Percentiles rank a stretch among this genome's conserved stretches.
Conservation (phyloP, 2,329 filamentous ascomycete genomes). For the Cladophialophora carrionii region DNA sequence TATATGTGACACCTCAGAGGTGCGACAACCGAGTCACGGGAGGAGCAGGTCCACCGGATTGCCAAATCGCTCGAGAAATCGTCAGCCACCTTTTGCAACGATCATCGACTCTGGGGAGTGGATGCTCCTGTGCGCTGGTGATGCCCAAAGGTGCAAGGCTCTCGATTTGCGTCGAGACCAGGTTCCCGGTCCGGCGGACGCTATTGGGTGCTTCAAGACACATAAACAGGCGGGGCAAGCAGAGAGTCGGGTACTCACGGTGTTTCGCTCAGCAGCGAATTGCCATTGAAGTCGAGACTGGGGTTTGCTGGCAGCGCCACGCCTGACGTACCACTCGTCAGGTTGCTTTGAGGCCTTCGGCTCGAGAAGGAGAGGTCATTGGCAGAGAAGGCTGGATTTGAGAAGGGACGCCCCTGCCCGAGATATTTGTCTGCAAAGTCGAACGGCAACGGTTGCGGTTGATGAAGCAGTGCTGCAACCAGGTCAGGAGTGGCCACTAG, state of each 20-base stretch:
- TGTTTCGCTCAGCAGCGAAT: constrained; percentile 32
- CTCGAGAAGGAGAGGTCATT: constrained; percentile 34
- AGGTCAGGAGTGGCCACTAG: constrained; percentile 38
- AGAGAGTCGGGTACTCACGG: constrained; percentile 32
- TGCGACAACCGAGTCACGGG: constrained; percentile 35
- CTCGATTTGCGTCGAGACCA: constrained; percentile 8
- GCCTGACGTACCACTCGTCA: constrained; percentile 30
- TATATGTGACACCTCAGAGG: constrained; percentile 30
- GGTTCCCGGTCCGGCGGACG: constrained; percentile 1
- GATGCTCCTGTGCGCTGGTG: constrained; percentile 21
- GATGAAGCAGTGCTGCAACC: constrained; percentile 44
- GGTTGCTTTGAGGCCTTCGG: constrained; percentile 24
- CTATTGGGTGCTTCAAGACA: constrained; percentile 21
- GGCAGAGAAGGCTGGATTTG: constrained; percentile 40
- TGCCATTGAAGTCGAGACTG: constrained; percentile 32
- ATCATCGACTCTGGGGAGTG: constrained; percentile 20
- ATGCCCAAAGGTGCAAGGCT: constrained; percentile 30
- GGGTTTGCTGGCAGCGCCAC: constrained; percentile 32
- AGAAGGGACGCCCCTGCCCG: constrained; percentile 43
- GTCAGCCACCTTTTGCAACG: constrained; percentile 18
- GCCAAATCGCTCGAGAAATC: constrained; percentile 26
- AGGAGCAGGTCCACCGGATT: constrained; percentile 32
- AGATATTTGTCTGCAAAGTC: constrained; percentile 49
- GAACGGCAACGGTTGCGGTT: constrained; percentile 44
- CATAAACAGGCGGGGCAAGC: constrained; percentile 22